phyloP scores from a whole-genome alignment of 345 rosid genomes.

The Euphorbia lathyris region DNA sequence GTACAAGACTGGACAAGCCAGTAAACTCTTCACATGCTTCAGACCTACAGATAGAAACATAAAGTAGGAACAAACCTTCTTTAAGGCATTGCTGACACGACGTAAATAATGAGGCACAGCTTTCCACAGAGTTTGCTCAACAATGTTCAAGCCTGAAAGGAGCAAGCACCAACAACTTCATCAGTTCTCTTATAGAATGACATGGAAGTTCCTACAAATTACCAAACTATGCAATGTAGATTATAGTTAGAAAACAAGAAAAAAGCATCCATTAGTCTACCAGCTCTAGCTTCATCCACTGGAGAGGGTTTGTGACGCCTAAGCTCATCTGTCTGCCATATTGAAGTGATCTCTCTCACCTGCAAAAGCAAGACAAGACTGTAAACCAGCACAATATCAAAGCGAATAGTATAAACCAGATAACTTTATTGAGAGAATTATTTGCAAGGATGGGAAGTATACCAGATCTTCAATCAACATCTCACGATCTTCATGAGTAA shows the following conservation, averaged over 20 bases:
- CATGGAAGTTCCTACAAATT: neutral
- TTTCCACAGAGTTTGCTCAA: conserved; percentile 98
- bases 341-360: conserved; percentile 87
- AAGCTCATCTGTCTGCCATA: conserved; percentile 98
- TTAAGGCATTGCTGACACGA: conserved; percentile 84
- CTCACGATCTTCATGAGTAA: conserved; percentile 88
- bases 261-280: conserved; percentile 31
- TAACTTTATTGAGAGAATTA: neutral
- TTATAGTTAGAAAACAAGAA: conserved; percentile 8
- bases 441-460: conserved; percentile 17
- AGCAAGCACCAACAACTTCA: conserved; percentile 9
- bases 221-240: conserved; percentile 5
- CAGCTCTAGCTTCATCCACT: conserved; percentile 93
- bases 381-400: neutral
- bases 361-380: conserved; percentile 28
- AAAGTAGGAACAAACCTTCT: conserved; percentile 49
- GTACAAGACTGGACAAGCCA: conserved; percentile 13
- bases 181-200: neutral
- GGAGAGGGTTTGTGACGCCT: conserved; percentile 94
- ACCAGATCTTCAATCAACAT: conserved; percentile 95
- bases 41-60: conserved; percentile 9
- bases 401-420: neutral
- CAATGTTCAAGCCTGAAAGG: conserved; percentile 76
- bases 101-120: conserved; percentile 89
- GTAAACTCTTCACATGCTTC: conserved; percentile 1